Evolutionary conservation across 768 basidiomycete species (phyloP), one percentile per base, ranked within the genome.

Genomic region (Tricholoma saponaceum): DNA sequence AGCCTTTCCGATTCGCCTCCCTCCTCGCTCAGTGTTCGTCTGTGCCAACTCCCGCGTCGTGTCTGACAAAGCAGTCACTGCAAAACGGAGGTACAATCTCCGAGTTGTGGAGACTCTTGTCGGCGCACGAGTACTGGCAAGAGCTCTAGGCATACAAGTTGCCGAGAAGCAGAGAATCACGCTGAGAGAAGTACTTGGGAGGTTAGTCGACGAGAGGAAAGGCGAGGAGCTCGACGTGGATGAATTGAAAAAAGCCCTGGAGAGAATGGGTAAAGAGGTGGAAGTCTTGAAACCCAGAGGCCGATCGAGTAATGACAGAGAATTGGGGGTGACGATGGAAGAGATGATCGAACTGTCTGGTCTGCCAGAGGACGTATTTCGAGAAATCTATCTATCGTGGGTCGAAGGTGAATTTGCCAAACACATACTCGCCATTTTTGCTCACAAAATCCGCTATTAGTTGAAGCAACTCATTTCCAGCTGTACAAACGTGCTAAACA

Each of bases 81-180:
- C 91, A 1, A 89, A 87, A 63, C 81, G 78, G 33, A 80, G 85
- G 46, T 95, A 96, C 76, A 96, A 97, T 67, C 78, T 95, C 14
- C 90, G 92, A 32, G 93, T 95, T 32, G 89, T 95, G n/a, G 94
- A 97, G 70, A 90, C 88, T 0, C 85, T 93, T 18, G 86, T 85
- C 33, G 88, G 85, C 1, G 91, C 94, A 0, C 80, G 89, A 23
- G 75, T 93, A 5, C 79, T 97, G 12, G 85, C 86, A 0, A 78
- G 80, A 28, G 72, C 74, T 35, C 79, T 95, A 22, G 79, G 77
- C 1, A 59, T 90, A 14, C 46, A 63, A 20, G 70, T 73, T 12
- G 73, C 61, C 16, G 72, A 70, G 58, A 72, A 68, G 35, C 81
- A 85, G 69, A 83, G 78, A 58, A 74, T 89, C 35, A 88, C 89